Conservation (phyloP, 371 early-diverging fungal genomes). For the Dinochytrium kinnereticum region DNA sequence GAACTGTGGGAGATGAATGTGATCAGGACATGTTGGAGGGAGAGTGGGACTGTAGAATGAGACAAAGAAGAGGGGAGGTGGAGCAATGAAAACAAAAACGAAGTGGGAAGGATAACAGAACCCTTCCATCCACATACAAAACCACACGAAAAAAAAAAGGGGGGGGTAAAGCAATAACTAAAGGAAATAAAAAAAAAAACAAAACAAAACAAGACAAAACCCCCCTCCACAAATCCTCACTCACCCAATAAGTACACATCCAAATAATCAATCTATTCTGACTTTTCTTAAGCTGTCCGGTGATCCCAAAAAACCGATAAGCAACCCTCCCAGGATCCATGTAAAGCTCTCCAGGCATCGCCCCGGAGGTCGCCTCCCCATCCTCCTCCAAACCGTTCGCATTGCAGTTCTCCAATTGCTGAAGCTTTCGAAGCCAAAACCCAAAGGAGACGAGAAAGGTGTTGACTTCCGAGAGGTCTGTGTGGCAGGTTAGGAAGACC, state of each 20-base stretch:
- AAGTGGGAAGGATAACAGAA: too few species aligned
- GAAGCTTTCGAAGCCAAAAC: slow-evolving; percentile 4
- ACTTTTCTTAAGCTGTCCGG: neutral
- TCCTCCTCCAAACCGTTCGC: neutral
- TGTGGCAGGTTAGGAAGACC: slow-evolving; percentile 20
- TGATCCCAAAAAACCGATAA: slow-evolving; percentile 15
- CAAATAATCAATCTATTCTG: neutral
- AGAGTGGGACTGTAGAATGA: too few species aligned
- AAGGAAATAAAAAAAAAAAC: too few species aligned
- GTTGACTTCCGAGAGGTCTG: slow-evolving; percentile 16
- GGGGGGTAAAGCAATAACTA: too few species aligned
- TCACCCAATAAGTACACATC: neutral
- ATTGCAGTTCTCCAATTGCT: neutral
- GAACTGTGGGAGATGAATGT: too few species aligned
- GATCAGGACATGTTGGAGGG: too few species aligned
- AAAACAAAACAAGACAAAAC: too few species aligned
- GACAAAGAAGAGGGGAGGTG: too few species aligned
- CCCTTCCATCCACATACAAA: too few species aligned
- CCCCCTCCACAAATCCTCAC: neutral
- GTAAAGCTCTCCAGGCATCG: slow-evolving; percentile 16
- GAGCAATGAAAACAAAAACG: too few species aligned
- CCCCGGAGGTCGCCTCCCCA: neutral
- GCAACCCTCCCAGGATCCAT: slow-evolving; percentile 4
- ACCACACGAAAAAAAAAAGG: too few species aligned
- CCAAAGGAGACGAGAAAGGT: slow-evolving; percentile 11